Conservation (phyloP, 2,329 filamentous ascomycete species). For the Trichoderma gracile region DNA sequence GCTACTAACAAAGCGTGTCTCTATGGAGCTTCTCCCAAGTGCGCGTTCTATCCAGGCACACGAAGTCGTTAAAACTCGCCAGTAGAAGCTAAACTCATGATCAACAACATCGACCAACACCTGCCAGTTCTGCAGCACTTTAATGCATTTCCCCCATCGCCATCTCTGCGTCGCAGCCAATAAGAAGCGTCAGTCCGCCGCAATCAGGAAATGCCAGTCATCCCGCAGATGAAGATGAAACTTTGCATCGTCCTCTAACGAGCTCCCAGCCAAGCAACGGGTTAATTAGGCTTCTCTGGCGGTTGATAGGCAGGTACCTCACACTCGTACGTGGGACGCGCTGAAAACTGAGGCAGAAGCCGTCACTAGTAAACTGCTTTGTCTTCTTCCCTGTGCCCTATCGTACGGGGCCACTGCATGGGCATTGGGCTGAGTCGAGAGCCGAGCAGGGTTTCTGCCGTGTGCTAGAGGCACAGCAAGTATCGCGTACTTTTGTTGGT, state of each 20-base stretch:
- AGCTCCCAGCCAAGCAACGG: not conserved
- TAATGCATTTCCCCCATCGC: no score
- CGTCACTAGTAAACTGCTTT: conserved; percentile 2
- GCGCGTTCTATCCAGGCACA: no score
- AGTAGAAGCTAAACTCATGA: not conserved
- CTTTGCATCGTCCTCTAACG: no score
- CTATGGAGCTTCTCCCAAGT: no score
- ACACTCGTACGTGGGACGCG: not conserved
- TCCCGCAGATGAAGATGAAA: no score
- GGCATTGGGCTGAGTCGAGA: conserved; percentile 22
- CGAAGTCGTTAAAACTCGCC: no score
- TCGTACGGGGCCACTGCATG: conserved; percentile 6
- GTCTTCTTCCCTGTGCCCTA: not conserved
- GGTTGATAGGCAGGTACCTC: not conserved
- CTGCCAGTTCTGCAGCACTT: conserved; percentile 5
- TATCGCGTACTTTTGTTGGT: not conserved
- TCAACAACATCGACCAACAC: not conserved
- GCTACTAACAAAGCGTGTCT: no score
- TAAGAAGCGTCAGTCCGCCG: conserved; percentile 7
- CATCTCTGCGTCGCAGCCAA: not conserved
- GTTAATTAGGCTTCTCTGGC: not conserved
- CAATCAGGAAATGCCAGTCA: conserved; percentile 16
- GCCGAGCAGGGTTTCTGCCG: conserved; percentile 21
- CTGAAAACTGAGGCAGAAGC: not conserved
- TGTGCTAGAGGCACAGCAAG: not conserved